Evolutionary conservation across 768 basidiomycete genomes (phyloP), one percentile per base, ranked within the genome.

Genomic region (Suillus luteus): DNA sequence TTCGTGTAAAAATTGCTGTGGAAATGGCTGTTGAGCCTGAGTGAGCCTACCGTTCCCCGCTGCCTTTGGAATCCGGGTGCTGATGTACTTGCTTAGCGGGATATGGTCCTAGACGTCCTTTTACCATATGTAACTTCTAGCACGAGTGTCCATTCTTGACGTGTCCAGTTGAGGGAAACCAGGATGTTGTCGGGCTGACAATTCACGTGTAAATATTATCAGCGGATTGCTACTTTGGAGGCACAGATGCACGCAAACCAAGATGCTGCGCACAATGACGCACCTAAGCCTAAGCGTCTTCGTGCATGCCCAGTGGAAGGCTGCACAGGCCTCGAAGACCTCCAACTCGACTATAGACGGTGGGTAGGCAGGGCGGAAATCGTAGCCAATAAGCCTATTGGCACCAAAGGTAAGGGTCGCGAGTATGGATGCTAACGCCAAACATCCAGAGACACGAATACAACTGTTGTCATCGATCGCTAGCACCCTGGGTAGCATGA

Each of bases 141-240:
- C n/a, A n/a, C n/a, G n/a, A n/a, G n/a, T n/a, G n/a, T n/a, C n/a
- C n/a, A n/a, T n/a, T n/a, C n/a, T n/a, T n/a, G n/a, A n/a, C n/a
- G n/a, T 1, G 27, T 1, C 2, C 27, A 1, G 27, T 27, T 27
- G 27, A 10, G 33, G 33, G 33, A 2, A 33, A 33, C 33, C 2
- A 33, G 33, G 2, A 33, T 33, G 6, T 33, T 33, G 33, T 33
- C 33, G 33, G 33, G 6, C 33, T 33, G 44, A 1, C 46, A 55
- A 27, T 27, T 27, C 27, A 2, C 1, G 27, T 27, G 33, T n/a
- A 48, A 64, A 9, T 10, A 58, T 12, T 14, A 49, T 43, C 38
- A 51, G 11, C 31, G 22, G 9, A 54, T 66, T n/a, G 63, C 60
- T 4, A 11, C 22, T 19, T 51, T 66, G 46, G 38, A 66, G 55